phyloP scores from a whole-genome alignment of 352 stramenopile species.

The Globisporangium splendens region DNA sequence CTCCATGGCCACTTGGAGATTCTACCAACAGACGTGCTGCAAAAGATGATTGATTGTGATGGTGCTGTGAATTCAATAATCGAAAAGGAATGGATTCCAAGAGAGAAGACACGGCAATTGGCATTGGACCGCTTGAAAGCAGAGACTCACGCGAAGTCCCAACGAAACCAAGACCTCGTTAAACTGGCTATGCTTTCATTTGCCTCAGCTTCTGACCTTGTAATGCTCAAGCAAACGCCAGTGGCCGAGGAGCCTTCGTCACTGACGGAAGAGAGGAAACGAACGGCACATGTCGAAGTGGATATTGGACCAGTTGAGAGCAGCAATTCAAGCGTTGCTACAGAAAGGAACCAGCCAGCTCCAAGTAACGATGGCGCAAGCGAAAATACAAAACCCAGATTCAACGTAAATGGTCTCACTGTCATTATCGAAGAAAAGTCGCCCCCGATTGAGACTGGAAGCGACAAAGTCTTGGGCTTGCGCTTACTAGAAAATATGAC shows the following conservation, averaged over 20 bases:
- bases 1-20: slow-evolving; percentile 60
- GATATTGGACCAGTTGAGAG: background rate
- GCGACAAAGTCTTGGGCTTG: background rate
- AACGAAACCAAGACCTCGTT: slow-evolving; percentile 44
- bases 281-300: background rate
- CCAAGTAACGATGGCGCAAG: background rate
- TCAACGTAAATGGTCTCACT: slow-evolving; percentile 11
- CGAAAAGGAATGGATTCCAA: slow-evolving; percentile 48
- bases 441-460: background rate
- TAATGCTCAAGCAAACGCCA: background rate
- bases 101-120: slow-evolving; percentile 45
- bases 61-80: slow-evolving; percentile 42
- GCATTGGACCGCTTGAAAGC: slow-evolving; percentile 40
- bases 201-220: background rate
- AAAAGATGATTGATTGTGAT: slow-evolving; percentile 56
- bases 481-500: too few relatives aligned
- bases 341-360: background rate
- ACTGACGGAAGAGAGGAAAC: background rate
- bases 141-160: slow-evolving; percentile 26
- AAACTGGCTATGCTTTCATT: slow-evolving; percentile 44
- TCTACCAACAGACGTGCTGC: slow-evolving; percentile 44
- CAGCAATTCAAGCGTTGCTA: too few relatives aligned
- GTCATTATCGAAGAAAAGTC: slow-evolving; percentile 18
- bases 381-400: background rate
- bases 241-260: background rate